phyloP scores from a whole-genome alignment of 2,329 filamentous ascomycete genomes.

The Allantophomopsis cytisporea region DNA sequence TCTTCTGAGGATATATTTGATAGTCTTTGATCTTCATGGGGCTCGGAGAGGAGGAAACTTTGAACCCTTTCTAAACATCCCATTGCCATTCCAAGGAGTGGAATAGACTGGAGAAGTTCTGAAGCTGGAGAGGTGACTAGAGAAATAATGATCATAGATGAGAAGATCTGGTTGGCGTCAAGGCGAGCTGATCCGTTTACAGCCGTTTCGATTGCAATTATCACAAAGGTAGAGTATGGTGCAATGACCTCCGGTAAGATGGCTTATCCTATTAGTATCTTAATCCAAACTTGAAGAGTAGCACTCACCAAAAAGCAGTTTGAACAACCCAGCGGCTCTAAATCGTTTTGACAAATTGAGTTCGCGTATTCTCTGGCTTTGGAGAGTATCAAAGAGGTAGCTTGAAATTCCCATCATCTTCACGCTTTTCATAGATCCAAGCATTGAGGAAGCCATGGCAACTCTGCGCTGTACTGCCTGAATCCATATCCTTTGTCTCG shows the following conservation, averaged over 20 bases:
- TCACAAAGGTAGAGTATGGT: not conserved
- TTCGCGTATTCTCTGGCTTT: slow-evolving; percentile 4
- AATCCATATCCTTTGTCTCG: slow-evolving; percentile 20
- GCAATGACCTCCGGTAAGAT: not conserved
- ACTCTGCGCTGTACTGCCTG: slow-evolving; percentile 23
- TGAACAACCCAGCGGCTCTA: not conserved
- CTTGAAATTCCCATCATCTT: slow-evolving; percentile 26
- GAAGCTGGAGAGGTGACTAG: slow-evolving; percentile 1
- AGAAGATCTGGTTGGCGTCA: not conserved
- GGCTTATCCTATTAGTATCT: not conserved
- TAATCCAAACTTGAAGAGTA: not conserved
- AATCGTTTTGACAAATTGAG: not conserved
- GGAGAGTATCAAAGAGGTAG: slow-evolving; percentile 16
- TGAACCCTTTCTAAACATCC: slow-evolving; percentile 2
- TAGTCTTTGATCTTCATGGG: not conserved
- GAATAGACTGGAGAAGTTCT: not conserved
- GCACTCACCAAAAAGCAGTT: not conserved
- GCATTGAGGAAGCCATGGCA: slow-evolving; percentile 21
- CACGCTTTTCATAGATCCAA: slow-evolving; percentile 24
- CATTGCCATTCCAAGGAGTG: not conserved
- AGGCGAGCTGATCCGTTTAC: not conserved
- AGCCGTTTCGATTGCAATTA: not conserved
- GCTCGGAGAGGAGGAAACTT: not conserved
- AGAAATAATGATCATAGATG: slow-evolving; percentile 1
- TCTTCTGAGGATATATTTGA: too few relatives aligned